A percentile compares a stretch with the other conserved stretches of the same genome.
Conservation (phyloP, 129 eudicot species). For the Arctium lappa region DNA sequence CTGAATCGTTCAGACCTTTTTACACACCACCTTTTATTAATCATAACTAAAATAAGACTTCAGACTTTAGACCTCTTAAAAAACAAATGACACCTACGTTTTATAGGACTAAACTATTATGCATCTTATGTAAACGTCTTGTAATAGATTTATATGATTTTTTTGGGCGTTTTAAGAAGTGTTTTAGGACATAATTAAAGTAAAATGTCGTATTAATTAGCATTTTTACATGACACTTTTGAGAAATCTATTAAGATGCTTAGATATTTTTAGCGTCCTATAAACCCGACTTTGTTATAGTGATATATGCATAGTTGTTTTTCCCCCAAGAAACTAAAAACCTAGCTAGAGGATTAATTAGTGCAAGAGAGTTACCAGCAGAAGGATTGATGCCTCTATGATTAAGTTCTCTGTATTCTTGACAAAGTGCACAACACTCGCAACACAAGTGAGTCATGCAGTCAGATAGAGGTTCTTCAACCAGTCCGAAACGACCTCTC, state of each 20-base stretch:
- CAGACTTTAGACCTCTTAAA: no score
- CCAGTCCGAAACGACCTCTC: slow-evolving; percentile 32
- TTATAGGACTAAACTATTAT: no score
- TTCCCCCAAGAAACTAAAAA: background rate
- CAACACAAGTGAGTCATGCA: slow-evolving; percentile 55
- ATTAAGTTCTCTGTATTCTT: slow-evolving; percentile 59
- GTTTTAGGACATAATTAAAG: background rate
- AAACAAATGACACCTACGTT: no score
- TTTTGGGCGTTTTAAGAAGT: background rate
- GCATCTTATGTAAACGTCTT: background rate
- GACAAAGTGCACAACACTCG: slow-evolving; percentile 57
- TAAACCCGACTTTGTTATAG: background rate
- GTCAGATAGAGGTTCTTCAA: slow-evolving; percentile 52
- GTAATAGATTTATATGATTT: background rate
- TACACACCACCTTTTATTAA: no score
- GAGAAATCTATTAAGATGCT: background rate
- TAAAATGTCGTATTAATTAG: background rate
- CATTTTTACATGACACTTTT: no score
- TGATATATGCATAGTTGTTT: background rate
- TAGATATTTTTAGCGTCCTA: background rate
- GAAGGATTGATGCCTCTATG: slow-evolving; percentile 49
- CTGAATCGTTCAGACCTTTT: no score
- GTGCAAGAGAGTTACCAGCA: slow-evolving; percentile 27
- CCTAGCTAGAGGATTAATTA: background rate
- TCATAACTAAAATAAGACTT: no score